Conservation (phyloP, 805 yeast species). For the Grigorovia jiainica region DNA sequence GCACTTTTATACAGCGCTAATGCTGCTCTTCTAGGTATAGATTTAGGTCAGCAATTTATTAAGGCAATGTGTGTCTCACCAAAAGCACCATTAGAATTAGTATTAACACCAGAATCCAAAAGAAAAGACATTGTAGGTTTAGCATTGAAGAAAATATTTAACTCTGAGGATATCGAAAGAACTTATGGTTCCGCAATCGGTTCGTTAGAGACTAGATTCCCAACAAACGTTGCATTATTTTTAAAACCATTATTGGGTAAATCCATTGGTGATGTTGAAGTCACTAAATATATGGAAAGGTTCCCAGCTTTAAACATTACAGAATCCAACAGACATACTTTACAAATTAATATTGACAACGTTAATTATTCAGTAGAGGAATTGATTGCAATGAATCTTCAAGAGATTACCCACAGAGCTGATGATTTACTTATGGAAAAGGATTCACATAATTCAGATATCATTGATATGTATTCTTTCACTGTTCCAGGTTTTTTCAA, state of each 20-base stretch:
- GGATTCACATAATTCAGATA: constrained; percentile 37
- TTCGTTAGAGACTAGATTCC: constrained; percentile 62
- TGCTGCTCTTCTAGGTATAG: constrained; percentile 73
- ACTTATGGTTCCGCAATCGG: constrained; percentile 70
- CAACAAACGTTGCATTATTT: constrained; percentile 56
- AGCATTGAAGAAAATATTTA: constrained; percentile 41
- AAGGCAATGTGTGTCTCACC: constrained; percentile 90
- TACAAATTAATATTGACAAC: constrained; percentile 46
- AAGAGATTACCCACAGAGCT: constrained; percentile 58
- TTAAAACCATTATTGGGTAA: constrained; percentile 67
- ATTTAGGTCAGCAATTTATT: constrained; percentile 77
- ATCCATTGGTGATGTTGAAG: constrained; percentile 35
- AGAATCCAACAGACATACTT: constrained; percentile 39
- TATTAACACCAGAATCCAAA: constrained; percentile 83
- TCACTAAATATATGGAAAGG: constrained; percentile 36
- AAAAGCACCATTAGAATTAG: constrained; percentile 76
- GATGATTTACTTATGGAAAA: constrained; percentile 46
- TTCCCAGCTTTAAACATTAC: constrained; percentile 55
- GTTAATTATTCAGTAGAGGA: constrained; percentile 61
- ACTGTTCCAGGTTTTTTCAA: constrained; percentile 68
- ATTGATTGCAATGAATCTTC: constrained; percentile 70
- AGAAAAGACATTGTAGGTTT: constrained; percentile 82
- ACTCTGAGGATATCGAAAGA: constrained; percentile 47
- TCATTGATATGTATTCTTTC: constrained; percentile 57
- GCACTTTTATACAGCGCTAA: background rate